These are phyloP conservation scores for Fusarium marasasianum DNA, from an alignment of 2,329 filamentous ascomycete genomes.

Conservation along the genomic window DNA sequence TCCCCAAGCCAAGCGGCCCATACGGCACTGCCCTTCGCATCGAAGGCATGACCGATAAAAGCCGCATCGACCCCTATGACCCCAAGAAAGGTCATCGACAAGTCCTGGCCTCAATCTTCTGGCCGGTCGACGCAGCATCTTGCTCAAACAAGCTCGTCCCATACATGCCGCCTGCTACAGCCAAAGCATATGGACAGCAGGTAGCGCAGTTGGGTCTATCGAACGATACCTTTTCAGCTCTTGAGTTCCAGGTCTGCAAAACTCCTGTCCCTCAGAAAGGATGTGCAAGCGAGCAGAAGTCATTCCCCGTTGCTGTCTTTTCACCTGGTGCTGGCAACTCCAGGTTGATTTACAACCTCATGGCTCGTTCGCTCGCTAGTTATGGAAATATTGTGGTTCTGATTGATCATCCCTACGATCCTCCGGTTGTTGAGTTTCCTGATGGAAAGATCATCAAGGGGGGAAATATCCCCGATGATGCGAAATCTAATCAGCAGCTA, in stretches of 20 bases:
- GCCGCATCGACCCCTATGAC: conserved; percentile 46
- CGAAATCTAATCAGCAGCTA: conserved; percentile 19
- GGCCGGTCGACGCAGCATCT: conserved; percentile 41
- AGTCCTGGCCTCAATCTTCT: conserved; percentile 45
- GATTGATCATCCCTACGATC: conserved; percentile 61
- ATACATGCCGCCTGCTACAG: conserved; percentile 49
- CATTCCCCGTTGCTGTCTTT: conserved; percentile 49
- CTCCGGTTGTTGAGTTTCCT: conserved; percentile 56
- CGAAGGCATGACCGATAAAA: conserved; percentile 43
- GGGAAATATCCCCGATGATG: conserved; percentile 22
- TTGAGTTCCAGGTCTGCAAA: conserved; percentile 42
- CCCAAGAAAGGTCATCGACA: conserved; percentile 36
- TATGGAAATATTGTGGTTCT: conserved; percentile 57
- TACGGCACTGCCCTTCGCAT: conserved; percentile 43
- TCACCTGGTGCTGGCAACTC: conserved; percentile 56
- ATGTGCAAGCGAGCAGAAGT: conserved; percentile 21
- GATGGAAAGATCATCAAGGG: conserved; percentile 47
- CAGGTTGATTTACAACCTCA: conserved; percentile 54
- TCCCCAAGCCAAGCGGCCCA: conserved; percentile 45
- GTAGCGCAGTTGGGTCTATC: conserved; percentile 43
- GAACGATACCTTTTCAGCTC: conserved; percentile 42
- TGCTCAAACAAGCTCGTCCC: conserved; percentile 35
- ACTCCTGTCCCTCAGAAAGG: rapidly evolving
- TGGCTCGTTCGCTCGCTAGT: conserved; percentile 57
- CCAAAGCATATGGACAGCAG: conserved; percentile 42